A percentile compares a stretch with the other conserved stretches of the same genome.
phyloP scores from a whole-genome alignment of 2,329 filamentous ascomycete species.

The Aspergillus sp. region DNA sequence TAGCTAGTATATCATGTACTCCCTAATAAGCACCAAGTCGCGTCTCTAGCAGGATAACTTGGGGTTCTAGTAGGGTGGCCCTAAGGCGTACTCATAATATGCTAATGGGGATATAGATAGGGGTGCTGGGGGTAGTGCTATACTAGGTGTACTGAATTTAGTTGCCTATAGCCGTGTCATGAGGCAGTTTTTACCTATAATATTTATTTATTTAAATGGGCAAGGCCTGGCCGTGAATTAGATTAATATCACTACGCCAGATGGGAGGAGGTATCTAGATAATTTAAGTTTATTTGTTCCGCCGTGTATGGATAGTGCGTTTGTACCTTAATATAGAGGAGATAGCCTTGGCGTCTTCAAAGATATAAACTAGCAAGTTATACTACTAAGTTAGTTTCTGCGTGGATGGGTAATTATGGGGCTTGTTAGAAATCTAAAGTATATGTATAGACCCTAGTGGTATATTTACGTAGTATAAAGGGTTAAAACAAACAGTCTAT shows the following conservation, averaged over 20 bases:
- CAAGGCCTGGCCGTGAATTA: slow-evolving; percentile 2
- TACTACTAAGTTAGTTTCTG: no score
- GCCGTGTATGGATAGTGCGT: slow-evolving; percentile 8
- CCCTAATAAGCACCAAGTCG: not conserved
- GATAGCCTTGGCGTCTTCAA: rapidly evolving
- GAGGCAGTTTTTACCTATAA: slow-evolving; percentile 9
- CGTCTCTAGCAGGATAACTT: slow-evolving; percentile 6
- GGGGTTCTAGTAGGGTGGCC: slow-evolving; percentile 3
- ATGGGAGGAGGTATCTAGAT: not conserved
- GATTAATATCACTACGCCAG: not conserved
- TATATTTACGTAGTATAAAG: no score
- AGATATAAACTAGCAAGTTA: no score
- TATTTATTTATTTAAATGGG: slow-evolving; percentile 11
- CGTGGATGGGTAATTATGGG: no score
- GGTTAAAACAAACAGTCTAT: not conserved
- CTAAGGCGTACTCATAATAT: slow-evolving; percentile 1
- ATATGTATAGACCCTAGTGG: no score
- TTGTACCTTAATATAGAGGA: not conserved
- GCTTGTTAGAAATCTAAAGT: no score
- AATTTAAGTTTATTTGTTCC: slow-evolving; percentile 11
- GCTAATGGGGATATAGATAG: slow-evolving; percentile 2
- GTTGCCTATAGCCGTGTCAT: not conserved
- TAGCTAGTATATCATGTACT: not conserved
- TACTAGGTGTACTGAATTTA: not conserved
- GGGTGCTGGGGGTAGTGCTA: not conserved